Conservation (phyloP, 441 rosid species). For the Croton laevigatus region DNA sequence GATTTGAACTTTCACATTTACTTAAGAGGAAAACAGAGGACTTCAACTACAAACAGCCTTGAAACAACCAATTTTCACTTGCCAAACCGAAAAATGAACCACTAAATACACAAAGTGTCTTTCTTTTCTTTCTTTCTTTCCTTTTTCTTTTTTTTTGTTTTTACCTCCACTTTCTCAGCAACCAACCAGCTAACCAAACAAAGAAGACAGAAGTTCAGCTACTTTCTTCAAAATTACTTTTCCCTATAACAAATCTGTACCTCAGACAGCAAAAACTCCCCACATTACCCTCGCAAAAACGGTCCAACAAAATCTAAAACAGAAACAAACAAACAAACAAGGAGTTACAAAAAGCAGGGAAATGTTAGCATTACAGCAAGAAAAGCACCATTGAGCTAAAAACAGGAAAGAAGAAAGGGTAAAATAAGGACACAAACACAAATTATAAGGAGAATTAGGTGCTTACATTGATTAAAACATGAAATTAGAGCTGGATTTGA, state of each 20-base stretch:
- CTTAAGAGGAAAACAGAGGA: not conserved
- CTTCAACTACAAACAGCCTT: not conserved
- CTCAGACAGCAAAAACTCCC: slow-evolving; percentile 11
- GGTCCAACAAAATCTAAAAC: slow-evolving; percentile 8
- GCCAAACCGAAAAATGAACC: not conserved
- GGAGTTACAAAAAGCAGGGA: not conserved
- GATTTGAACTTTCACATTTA: too few relatives aligned
- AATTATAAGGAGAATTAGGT: not conserved
- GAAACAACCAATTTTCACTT: not conserved
- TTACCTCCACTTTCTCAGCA: slow-evolving; percentile 5
- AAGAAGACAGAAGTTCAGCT: not conserved
- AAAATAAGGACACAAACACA: not conserved
- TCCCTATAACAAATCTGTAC: not conserved
- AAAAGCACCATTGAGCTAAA: not conserved
- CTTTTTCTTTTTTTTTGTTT: not conserved
- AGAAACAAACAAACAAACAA: not conserved
- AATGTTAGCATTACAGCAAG: not conserved
- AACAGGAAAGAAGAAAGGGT: too few relatives aligned
- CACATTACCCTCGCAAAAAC: slow-evolving; percentile 12
- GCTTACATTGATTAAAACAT: slow-evolving; percentile 18
- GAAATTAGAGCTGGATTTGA: slow-evolving; percentile 6
- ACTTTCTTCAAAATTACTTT: not conserved
- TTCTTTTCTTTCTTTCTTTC: too few relatives aligned
- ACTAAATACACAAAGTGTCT: not conserved
- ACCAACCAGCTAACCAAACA: slow-evolving; percentile 3